Conservation (phyloP, 2,329 filamentous ascomycete species). For the Penicillium sp. region DNA sequence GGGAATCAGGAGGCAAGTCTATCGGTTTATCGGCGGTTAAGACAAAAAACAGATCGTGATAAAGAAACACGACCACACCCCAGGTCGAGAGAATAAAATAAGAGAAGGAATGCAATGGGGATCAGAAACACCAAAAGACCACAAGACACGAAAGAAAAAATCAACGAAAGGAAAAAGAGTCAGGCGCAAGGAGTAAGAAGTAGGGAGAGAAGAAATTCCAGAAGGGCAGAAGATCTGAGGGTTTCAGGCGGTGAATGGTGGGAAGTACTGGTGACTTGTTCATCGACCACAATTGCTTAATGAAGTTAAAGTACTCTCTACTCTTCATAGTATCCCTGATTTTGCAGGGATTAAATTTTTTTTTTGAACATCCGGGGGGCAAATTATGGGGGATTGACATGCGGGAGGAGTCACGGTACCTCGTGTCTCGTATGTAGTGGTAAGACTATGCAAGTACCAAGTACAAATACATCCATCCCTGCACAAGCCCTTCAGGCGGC, state of each 20-base stretch:
- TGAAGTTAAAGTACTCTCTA: conserved; percentile 15
- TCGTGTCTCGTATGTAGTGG: conserved; percentile 1
- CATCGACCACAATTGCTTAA: background rate
- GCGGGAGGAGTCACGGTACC: conserved; percentile 31
- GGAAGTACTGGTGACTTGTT: conserved; percentile 12
- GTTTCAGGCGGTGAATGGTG: conserved; percentile 33
- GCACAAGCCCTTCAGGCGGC: background rate
- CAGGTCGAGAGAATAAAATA: conserved; percentile 16
- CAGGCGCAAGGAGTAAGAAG: conserved; percentile 28
- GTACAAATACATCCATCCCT: conserved; percentile 24
- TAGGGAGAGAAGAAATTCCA: conserved; percentile 31
- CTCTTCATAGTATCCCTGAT: background rate
- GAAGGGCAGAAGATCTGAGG: conserved; percentile 25
- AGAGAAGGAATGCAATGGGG: conserved; percentile 29
- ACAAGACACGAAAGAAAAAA: conserved; percentile 20
- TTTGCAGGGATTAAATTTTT: conserved; percentile 18
- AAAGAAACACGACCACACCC: conserved; percentile 24
- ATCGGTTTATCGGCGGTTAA: conserved; percentile 16
- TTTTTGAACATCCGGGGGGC: conserved; percentile 22
- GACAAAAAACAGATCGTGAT: conserved; percentile 15
- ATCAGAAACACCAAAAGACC: conserved; percentile 25
- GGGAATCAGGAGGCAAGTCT: conserved; percentile 21
- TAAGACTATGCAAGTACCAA: conserved; percentile 20
- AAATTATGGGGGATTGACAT: conserved; percentile 26
- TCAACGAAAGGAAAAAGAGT: conserved; percentile 19